phyloP scores from a whole-genome alignment of 306 rosid genomes.

The Fragaria ananassa region DNA sequence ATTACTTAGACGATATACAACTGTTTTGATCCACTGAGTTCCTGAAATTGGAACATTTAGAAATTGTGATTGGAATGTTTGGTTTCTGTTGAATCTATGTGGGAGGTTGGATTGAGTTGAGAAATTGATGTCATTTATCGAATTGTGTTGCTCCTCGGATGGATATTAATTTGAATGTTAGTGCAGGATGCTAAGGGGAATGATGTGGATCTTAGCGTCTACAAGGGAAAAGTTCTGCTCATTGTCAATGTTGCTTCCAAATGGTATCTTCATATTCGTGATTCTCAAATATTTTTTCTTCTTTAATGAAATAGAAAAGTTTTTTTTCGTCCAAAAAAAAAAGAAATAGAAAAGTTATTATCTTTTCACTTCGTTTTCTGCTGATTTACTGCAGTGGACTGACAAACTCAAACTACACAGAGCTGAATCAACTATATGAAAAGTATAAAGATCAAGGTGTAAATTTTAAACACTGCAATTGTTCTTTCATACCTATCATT shows the following conservation, averaged over 20 bases:
- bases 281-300: background rate
- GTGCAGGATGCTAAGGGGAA: conserved; percentile 67
- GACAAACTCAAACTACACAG: conserved; percentile 76
- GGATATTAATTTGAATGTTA: background rate
- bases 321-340: too few relatives aligned
- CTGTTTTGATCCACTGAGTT: background rate
- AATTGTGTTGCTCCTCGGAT: background rate
- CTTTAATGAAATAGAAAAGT: background rate
- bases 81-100: conserved; percentile 1
- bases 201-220: conserved; percentile 53
- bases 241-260: conserved; percentile 91
- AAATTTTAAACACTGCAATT: background rate
- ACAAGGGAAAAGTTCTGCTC: conserved; percentile 69
- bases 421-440: conserved; percentile 71
- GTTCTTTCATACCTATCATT: background rate
- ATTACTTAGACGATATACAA: background rate
- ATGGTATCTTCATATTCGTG: conserved; percentile 43
- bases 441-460: conserved; percentile 76
- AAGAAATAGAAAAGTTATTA: too few relatives aligned
- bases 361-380: background rate
- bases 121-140: background rate
- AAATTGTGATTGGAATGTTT: background rate
- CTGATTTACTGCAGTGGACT: conserved; percentile 63
- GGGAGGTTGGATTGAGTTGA: background rate
- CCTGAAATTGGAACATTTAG: background rate